These are phyloP conservation scores for Coniosporium tulheliwenetii DNA, from an alignment of 2,329 filamentous ascomycete species.

Conservation along the genomic window DNA sequence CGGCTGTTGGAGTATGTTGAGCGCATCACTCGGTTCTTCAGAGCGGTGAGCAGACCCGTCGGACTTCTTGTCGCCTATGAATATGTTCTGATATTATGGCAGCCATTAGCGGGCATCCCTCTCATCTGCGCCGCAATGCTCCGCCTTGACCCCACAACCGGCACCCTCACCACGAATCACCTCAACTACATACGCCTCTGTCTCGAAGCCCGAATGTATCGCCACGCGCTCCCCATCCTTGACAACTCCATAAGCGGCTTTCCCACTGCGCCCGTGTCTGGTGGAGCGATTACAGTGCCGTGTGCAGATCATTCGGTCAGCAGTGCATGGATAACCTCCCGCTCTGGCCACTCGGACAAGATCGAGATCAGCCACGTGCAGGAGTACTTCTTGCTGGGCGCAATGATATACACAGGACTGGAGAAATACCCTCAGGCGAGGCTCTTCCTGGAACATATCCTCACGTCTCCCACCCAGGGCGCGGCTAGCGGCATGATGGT, in stretches of 20 bases:
- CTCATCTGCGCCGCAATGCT: conserved; percentile 38
- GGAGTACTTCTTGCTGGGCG: conserved; percentile 35
- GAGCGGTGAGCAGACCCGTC: conserved; percentile 12
- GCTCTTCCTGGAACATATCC: conserved; percentile 29
- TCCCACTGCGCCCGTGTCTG: conserved; percentile 24
- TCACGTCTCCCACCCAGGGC: conserved; percentile 51
- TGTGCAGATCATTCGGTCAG: conserved; percentile 26
- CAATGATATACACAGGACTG: conserved; percentile 29
- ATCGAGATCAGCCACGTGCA: conserved; percentile 39
- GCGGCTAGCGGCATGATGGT: conserved; percentile 63
- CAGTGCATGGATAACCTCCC: conserved; percentile 42
- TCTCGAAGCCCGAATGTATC: conserved; percentile 34
- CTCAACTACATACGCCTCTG: conserved; percentile 42
- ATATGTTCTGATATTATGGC: conserved; percentile 3
- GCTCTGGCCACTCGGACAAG: conserved; percentile 40
- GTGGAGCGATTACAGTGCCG: conserved; percentile 21
- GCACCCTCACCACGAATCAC: conserved; percentile 51
- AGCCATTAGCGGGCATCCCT: conserved; percentile 20
- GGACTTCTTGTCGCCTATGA: conserved; percentile 3
- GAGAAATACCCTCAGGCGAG: conserved; percentile 26
- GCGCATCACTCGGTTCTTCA: conserved; percentile 14
- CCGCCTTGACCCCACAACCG: conserved; percentile 49
- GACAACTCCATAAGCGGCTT: conserved; percentile 52
- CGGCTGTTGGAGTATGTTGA: conserved; percentile 26
- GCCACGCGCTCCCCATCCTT: conserved; percentile 43